phyloP scores from a whole-genome alignment of 306 rosid species.

The Pachyrhizus erosus region DNA sequence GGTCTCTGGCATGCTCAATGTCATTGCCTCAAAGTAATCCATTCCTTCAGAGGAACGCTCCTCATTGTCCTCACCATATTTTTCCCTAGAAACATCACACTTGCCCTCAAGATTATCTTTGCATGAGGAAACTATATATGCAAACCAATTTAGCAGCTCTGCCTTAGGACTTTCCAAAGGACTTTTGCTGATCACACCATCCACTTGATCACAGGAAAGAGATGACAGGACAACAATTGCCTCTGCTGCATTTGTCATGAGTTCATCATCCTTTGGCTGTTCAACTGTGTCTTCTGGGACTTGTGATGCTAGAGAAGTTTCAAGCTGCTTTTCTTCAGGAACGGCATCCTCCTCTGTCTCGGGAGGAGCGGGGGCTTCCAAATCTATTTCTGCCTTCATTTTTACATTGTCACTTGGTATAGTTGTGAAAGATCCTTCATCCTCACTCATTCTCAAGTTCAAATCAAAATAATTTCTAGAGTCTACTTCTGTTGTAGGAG shows the following conservation, averaged over 20 bases:
- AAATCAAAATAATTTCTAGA: conserved; percentile 73
- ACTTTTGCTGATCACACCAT: conserved; percentile 42
- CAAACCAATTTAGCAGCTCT: conserved; percentile 78
- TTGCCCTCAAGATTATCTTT: conserved; percentile 52
- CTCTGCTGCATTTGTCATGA: conserved; percentile 73
- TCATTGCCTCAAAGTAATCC: conserved; percentile 86
- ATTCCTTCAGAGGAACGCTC: conserved; percentile 53
- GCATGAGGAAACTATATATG: conserved; percentile 65
- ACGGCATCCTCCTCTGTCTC: conserved; percentile 60
- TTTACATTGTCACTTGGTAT: conserved; percentile 47
- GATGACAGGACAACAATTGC: conserved; percentile 81
- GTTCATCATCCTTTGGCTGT: conserved; percentile 62
- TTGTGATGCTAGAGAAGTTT: conserved; percentile 43
- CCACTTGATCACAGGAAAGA: conserved; percentile 40
- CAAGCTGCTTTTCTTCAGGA: conserved; percentile 54
- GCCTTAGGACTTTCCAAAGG: conserved; percentile 52
- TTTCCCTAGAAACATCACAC: conserved; percentile 44
- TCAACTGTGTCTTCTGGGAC: conserved; percentile 43
- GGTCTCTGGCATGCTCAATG: conserved; percentile 66
- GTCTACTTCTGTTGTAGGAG: conserved; percentile 46
- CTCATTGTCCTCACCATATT: conserved; percentile 44
- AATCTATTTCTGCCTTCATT: conserved; percentile 62
- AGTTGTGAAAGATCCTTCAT: conserved; percentile 66
- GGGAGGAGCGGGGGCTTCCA: conserved; percentile 68
- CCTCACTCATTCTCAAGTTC: conserved; percentile 74